Evolutionary conservation across 495 filamentous ascomycete genomes (phyloP), one percentile per base, ranked within the genome.

Genomic region (Lasiosphaeria hispida): DNA sequence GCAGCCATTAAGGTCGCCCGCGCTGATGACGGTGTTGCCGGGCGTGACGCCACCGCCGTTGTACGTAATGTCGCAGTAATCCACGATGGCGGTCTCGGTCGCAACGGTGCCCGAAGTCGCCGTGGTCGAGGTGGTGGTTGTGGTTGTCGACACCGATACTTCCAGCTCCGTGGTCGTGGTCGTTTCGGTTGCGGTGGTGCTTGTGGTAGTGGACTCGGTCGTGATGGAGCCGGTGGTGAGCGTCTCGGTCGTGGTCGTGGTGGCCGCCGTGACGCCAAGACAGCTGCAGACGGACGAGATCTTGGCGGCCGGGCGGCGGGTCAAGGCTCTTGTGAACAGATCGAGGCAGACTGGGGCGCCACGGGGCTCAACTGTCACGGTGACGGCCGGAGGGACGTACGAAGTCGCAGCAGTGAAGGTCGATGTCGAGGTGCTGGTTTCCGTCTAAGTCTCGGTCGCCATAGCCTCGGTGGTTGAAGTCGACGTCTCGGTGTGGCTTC

Each of bases 221-320:
- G 48, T 37, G 4, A 15, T 3, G 19, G 48, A 14, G 19, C 5
- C 37, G 3, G 9, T n/a, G 9, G 48, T 50, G 23, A 3, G 13
- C 5, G 48, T 51, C 2, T 7, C 8, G 34, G 48, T 51, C 23
- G 48, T 48, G 19, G 45, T 48, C n/a, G 17, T 10, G 3, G 44
- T 10, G 3, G 4, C 9, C 8, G 50, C 50, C 3, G n/a, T 19
- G 50, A 53, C 42, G 10, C 37, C 50, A 30, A 53, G 50, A 30
- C 50, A 53, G 50, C 37, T 15, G 37, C 50, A 53, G n/a, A 18
- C 17, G 15, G 50, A 53, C 9, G 50, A 41, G 50, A 53, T 4
- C 14, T 42, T 41, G 6, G 36, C 10, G 2, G 50, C n/a, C 7
- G 33, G 34, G 34, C 10, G 23, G 7, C 30, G 23, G 33, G 9